Percentiles rank a stretch among this genome's conserved stretches.
These are phyloP conservation scores for Fusarium brachygibbosum DNA, from an alignment of 2,329 filamentous ascomycete genomes.

Conservation along the genomic window DNA sequence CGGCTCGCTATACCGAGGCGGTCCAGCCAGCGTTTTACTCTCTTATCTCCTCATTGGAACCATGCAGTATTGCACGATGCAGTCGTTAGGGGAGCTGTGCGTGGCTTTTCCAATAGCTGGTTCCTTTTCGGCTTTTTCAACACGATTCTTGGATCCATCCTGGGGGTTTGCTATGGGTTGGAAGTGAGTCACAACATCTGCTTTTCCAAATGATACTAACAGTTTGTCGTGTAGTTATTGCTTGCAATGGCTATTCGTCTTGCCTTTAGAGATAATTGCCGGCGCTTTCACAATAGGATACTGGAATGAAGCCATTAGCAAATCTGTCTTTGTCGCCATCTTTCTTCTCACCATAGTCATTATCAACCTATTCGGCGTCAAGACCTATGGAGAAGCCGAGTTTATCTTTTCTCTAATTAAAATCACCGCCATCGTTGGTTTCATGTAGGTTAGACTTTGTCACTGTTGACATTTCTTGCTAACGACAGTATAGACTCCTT, in stretches of 20 bases:
- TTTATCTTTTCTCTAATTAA: conserved; percentile 91
- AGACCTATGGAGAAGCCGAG: conserved; percentile 89
- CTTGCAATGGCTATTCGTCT: conserved; percentile 85
- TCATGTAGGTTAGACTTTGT: conserved; percentile 74
- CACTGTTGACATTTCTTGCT: rapidly evolving
- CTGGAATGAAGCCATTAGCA: conserved; percentile 76
- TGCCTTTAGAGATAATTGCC: conserved; percentile 89
- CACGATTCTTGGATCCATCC: conserved; percentile 90
- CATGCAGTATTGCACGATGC: conserved; percentile 94
- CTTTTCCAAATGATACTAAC: background rate
- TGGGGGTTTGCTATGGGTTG: conserved; percentile 97
- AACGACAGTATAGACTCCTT: conserved; percentile 70
- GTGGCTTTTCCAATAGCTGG: conserved; percentile 92
- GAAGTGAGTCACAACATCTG: conserved; percentile 71
- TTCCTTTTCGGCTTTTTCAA: conserved; percentile 94
- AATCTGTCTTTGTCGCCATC: conserved; percentile 83
- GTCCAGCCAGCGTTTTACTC: conserved; percentile 82
- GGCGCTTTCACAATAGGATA: conserved; percentile 87
- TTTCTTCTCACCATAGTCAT: conserved; percentile 81
- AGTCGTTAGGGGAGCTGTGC: conserved; percentile 91
- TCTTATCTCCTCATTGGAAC: conserved; percentile 82
- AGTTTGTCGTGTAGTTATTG: conserved; percentile 71
- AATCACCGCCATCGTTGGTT: conserved; percentile 85
- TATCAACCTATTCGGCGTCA: conserved; percentile 91
- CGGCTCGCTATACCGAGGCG: conserved; percentile 77